phyloP scores from a whole-genome alignment of 805 yeast species.

The Myxozyma neglecta region DNA sequence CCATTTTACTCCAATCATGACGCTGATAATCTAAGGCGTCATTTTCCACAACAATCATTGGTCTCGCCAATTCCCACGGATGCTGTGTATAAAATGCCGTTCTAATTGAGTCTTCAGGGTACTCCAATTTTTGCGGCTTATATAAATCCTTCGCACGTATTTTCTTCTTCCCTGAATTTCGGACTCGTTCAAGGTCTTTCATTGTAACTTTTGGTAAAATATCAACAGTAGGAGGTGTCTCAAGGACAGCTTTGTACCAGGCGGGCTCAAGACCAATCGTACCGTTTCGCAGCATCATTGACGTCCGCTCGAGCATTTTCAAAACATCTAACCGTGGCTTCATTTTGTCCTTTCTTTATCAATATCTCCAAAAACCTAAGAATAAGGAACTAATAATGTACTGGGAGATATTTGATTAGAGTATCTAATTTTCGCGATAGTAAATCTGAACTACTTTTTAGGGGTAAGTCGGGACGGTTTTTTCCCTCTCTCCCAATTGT shows the following conservation, averaged over 20 bases:
- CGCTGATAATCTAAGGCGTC: constrained; percentile 54
- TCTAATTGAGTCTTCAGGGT: constrained; percentile 79
- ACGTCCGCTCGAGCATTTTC: constrained; percentile 61
- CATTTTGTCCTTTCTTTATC: constrained; percentile 6
- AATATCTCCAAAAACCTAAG: background rate
- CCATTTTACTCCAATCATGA: constrained; percentile 76
- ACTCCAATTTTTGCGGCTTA: constrained; percentile 55
- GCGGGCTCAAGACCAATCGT: constrained; percentile 56
- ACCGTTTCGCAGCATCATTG: constrained; percentile 71
- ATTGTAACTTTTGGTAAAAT: constrained; percentile 32
- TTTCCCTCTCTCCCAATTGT: background rate
- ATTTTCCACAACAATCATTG: constrained; percentile 78
- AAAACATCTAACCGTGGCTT: constrained; percentile 59
- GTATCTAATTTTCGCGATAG: background rate
- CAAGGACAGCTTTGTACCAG: constrained; percentile 85
- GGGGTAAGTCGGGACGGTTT: background rate
- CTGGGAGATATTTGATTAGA: background rate
- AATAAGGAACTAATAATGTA: background rate
- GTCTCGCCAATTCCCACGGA: constrained; percentile 97
- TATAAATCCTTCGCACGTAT: constrained; percentile 47
- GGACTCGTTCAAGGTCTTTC: constrained; percentile 32
- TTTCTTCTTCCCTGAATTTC: constrained; percentile 33
- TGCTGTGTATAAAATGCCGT: constrained; percentile 83
- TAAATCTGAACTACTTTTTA: background rate
- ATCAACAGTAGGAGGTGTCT: constrained; percentile 71